phyloP scores from a whole-genome alignment of 2,329 filamentous ascomycete genomes.

The Trichoderma koningii region DNA sequence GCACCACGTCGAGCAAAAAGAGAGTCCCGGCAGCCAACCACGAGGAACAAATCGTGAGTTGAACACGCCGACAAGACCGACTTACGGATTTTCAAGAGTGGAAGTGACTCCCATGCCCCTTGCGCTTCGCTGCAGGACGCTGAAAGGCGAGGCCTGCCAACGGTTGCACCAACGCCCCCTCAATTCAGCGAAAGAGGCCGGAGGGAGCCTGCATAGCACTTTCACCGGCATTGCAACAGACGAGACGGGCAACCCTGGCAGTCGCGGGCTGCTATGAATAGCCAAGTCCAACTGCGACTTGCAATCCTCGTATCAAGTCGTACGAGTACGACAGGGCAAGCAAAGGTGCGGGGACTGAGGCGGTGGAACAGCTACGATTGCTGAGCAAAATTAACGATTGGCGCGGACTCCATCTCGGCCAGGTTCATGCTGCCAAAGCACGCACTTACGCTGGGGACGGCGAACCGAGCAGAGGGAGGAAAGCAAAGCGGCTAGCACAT shows the following conservation, averaged over 20 bases:
- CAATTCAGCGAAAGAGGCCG: constrained; percentile 1
- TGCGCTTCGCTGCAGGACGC: background rate
- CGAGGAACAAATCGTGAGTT: constrained; percentile 10
- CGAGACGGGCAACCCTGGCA: background rate
- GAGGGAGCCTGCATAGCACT: constrained; percentile 21
- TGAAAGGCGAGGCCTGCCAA: background rate
- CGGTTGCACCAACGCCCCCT: background rate
- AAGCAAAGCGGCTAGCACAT: constrained; percentile 11
- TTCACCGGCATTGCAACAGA: constrained; percentile 4
- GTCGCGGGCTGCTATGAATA: background rate
- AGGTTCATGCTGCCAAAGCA: constrained; percentile 7
- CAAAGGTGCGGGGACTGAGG: constrained; percentile 11
- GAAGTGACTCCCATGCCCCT: background rate
- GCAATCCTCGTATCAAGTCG: no score
- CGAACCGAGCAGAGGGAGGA: constrained; percentile 10
- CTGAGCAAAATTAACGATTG: constrained; percentile 20
- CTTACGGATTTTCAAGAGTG: background rate
- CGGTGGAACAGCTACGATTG: constrained; percentile 5
- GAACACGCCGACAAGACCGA: constrained; percentile 4
- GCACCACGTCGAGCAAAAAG: constrained; percentile 27
- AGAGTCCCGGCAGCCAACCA: constrained; percentile 25
- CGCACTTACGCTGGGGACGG: background rate
- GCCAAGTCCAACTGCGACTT: no score
- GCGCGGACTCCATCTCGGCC: constrained; percentile 2
- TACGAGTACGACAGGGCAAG: constrained; percentile 4